These are phyloP conservation scores for Lignosus rhinocerotis DNA, from an alignment of 1,284 basidiomycete genomes.

Conservation along the genomic window DNA sequence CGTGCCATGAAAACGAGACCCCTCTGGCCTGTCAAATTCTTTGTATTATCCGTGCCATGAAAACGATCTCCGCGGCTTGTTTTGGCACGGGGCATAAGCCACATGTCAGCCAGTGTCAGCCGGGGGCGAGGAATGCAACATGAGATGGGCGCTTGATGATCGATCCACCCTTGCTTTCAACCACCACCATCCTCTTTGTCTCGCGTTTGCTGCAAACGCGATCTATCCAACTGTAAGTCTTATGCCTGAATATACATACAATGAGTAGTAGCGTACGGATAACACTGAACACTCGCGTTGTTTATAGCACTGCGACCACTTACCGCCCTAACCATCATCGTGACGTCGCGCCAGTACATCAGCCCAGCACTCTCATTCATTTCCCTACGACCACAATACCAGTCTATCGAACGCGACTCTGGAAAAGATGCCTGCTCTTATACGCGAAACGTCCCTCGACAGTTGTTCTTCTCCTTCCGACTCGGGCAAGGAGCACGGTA, in stretches of 20 bases:
- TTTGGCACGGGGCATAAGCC: not conserved
- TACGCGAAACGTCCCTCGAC: not conserved
- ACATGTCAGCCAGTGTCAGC: not conserved
- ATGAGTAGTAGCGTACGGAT: not conserved
- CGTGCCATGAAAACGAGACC: not conserved
- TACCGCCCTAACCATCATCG: not conserved
- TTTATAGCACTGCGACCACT: not conserved
- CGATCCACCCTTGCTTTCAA: constrained; percentile 6
- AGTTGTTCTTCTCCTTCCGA: not conserved
- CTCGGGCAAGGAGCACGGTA: not conserved
- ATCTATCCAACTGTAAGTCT: not conserved
- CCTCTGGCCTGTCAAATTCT: too few relatives aligned
- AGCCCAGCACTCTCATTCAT: not conserved
- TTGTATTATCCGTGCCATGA: not conserved
- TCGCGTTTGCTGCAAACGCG: not conserved
- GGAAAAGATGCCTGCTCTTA: not conserved
- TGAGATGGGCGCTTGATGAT: constrained; percentile 11
- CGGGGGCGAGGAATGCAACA: not conserved
- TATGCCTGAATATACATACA: too few relatives aligned
- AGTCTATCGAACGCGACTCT: not conserved
- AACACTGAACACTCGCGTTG: not conserved
- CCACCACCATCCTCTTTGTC: constrained; percentile 8
- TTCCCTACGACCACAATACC: not conserved
- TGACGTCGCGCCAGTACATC: not conserved
- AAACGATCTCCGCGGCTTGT: not conserved